Conservation (phyloP, 2,329 filamentous ascomycete species). For the Clarireedia homoeocarpa region DNA sequence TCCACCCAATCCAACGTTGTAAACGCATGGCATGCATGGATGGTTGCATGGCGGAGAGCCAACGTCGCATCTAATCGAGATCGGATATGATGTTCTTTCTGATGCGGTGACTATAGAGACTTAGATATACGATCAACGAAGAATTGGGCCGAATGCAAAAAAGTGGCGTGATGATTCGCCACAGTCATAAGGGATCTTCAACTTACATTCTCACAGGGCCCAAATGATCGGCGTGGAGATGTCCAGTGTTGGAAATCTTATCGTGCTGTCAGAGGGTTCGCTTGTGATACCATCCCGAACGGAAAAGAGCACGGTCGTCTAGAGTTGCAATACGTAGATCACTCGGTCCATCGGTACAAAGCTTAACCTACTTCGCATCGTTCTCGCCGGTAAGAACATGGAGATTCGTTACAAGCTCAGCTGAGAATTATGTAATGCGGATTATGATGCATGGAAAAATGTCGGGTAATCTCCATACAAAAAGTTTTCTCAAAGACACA, state of each 20-base stretch:
- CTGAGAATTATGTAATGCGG: too few relatives aligned
- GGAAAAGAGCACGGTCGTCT: slow-evolving; percentile 2
- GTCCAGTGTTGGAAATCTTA: not conserved
- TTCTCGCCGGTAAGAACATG: too few relatives aligned
- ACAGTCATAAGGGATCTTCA: slow-evolving; percentile 1
- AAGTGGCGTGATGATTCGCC: slow-evolving; percentile 5
- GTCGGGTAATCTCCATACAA: too few relatives aligned
- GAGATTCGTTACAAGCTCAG: not conserved
- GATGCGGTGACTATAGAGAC: not conserved
- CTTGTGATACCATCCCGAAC: not conserved
- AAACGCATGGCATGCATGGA: not conserved
- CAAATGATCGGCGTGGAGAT: slow-evolving; percentile 1
- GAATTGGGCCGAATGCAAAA: not conserved
- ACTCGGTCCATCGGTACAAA: not conserved
- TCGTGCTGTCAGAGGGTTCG: slow-evolving; percentile 2
- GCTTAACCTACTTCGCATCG: too few relatives aligned
- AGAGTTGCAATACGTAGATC: slow-evolving; percentile 1
- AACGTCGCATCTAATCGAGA: slow-evolving; percentile 10
- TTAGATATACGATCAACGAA: slow-evolving; percentile 1
- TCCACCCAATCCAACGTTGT: slow-evolving; percentile 9
- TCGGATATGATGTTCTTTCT: not conserved
- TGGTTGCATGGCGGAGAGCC: not conserved
- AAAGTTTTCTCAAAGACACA: too few relatives aligned
- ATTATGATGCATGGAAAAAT: too few relatives aligned
- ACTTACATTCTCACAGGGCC: not conserved